Evolutionary conservation across 148 eudicot genomes (phyloP), one percentile per base, ranked within the genome.

Genomic region (Silene latifolia): DNA sequence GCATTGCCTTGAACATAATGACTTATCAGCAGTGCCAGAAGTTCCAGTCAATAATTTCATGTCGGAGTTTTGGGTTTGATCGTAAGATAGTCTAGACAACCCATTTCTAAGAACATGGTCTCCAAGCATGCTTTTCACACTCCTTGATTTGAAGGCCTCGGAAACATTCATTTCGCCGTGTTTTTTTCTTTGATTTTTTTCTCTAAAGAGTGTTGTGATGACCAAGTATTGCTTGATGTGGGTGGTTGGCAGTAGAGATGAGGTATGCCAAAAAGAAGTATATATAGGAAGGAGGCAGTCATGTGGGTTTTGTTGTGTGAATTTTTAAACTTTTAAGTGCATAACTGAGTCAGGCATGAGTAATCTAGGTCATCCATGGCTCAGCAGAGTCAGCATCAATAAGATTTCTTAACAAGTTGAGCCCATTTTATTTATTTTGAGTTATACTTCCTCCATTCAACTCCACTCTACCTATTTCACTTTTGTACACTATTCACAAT

Each of bases 91-190:
- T 63, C 61, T 63, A 4, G 80, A 51, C 17, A 54, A 42, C 0
- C 74, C 75, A 18, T 71, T 62, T 62, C 71, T 48, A 51, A 77
- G 79, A 58, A 76, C 70, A 60, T 62, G 62, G 54, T 71, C 75
- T 48, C 75, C 70, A 63, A 77, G 74, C 74, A 77, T 77, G 61
- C 70, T 77, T 35, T 71, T 77, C 80, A 71, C 53, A 48, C 63
- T 77, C 63, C 54, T 77, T 63, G 80, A 62, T 29, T 54, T 77
- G 63, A 60, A 69, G 18, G 60, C 74, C 48, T 59, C n/a, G 6
- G 79, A 60, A 76, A 48, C 54, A 48, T 48, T 48, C 54, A 48
- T 48, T 48, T 48, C 12, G 54, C 54, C 15, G 54, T 48, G 54
- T 48, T 48, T 48, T 48, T 48, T 48, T 12, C 17, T 48, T 48